Evolutionary conservation across 2,329 filamentous ascomycete species (phyloP).

Genomic region (Triangularia setosa): DNA sequence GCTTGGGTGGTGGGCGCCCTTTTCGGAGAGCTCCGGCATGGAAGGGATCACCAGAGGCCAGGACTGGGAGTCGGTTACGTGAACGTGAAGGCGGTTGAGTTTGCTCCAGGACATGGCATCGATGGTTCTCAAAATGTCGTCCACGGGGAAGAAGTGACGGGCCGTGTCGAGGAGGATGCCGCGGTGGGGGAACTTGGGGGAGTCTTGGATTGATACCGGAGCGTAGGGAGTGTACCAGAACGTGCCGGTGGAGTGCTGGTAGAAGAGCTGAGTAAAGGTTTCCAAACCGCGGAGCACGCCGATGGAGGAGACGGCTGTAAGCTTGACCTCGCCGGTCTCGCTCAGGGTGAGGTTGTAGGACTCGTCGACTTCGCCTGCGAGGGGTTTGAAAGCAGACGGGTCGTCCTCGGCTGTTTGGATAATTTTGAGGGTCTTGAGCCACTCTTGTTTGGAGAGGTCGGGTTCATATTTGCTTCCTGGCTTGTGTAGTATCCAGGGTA

Average conservation of each 20-base stretch:
- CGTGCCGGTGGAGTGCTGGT: conserved; percentile 56
- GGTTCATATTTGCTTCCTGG: conserved; percentile 65
- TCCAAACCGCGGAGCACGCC: conserved; percentile 71
- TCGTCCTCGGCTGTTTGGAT: conserved; percentile 55
- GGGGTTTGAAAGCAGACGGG: conserved; percentile 53
- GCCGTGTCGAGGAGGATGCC: conserved; percentile 77
- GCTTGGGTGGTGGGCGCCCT: conserved; percentile 67
- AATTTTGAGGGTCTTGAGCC: conserved; percentile 59
- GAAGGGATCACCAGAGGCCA: conserved; percentile 80
- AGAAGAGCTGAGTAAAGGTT: conserved; percentile 78
- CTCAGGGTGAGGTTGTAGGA: conserved; percentile 66
- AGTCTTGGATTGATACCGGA: conserved; percentile 68
- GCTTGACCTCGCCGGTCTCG: conserved; percentile 54
- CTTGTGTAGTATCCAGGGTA: conserved; percentile 74
- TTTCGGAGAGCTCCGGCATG: conserved; percentile 65
- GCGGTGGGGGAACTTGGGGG: conserved; percentile 70
- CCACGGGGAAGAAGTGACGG: conserved; percentile 65
- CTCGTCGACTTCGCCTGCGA: conserved; percentile 65
- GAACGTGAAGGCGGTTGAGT: conserved; percentile 76
- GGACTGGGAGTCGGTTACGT: conserved; percentile 78
- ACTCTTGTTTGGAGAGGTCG: conserved; percentile 36
- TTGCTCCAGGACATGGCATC: conserved; percentile 76
- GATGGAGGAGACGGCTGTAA: conserved; percentile 61
- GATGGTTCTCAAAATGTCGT: conserved; percentile 69
- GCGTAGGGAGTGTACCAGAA: conserved; percentile 65